Conservation (phyloP, 2,329 filamentous ascomycete genomes). For the Diaporthe australafricana region DNA sequence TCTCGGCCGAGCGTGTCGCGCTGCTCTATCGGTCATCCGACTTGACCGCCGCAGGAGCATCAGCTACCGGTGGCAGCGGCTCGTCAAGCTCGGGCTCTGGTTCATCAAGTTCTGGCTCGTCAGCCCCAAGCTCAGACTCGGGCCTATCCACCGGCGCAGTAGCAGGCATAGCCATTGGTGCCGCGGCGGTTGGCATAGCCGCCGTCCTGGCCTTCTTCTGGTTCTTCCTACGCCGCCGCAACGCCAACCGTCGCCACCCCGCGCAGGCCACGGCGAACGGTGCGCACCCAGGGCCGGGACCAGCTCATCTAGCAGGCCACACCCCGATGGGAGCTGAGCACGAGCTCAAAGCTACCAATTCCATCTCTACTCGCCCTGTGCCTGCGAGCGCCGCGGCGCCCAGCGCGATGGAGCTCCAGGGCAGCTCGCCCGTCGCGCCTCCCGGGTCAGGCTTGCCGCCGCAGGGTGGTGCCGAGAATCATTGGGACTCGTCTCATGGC, state of each 20-base stretch:
- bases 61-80: neutral
- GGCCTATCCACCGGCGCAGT: constrained; percentile 26
- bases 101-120: neutral
- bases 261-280: no score
- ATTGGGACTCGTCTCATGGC: neutral
- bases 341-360: constrained; percentile 14
- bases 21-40: constrained; percentile 31
- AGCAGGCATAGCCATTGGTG: constrained; percentile 32
- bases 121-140: neutral
- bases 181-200: neutral
- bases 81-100: neutral
- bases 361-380: neutral
- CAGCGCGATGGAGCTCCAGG: constrained; percentile 15
- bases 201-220: constrained; percentile 21
- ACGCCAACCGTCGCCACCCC: neutral
- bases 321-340: neutral
- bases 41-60: neutral
- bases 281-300: neutral
- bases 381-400: neutral
- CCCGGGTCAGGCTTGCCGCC: neutral
- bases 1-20: constrained; percentile 27
- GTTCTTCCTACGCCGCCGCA: constrained; percentile 19
- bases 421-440: neutral
- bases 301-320: neutral
- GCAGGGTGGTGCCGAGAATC: neutral